Base-by-base conservation (phyloP, 169 alveolate genomes). In the Perkinsus chesapeaki region DNA sequence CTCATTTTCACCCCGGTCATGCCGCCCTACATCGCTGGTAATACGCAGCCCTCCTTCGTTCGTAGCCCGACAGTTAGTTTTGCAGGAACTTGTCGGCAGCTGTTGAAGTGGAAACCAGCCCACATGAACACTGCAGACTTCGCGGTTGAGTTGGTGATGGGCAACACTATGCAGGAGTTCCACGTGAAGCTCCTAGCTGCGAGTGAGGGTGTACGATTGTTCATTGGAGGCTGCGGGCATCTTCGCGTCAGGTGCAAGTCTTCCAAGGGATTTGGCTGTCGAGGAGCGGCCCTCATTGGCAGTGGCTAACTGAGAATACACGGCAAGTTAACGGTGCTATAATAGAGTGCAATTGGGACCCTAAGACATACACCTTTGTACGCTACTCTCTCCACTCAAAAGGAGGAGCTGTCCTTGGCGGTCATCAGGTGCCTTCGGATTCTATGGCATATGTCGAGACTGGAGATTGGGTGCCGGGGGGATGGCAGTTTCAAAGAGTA, bases 101-200 rank as follows among this genome's bases (percentile, higher is more conserved):
- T 98, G 23, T 94, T 98, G 37, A 98, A 98, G 94, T 98, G 99
- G 99, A 98, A 98, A 91, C 99, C 99, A 0, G 96, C 98, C 37
- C 97, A 97, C 73, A 94, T 98, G 92, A 98, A 98, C 90, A 97
- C 99, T 0, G 98, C 98, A 1, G 99, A 98, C 92, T 60, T 60
- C 82, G 82, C 82, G 1, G 82, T 60, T 7, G 82, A 60, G 27
- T 23, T 60, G 12, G 82, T 60, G 82, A 60, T 60, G 82, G 82
- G 82, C 82, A 23, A 60, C 27, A 12, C 82, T 12, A 60, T 60
- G 82, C 82, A 60, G 31, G 82, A 60, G 23, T 60, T 60, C 31
- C 82, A 60, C 27, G 82, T 60, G 3, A 60, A 60, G 82, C 82
- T 60, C 31, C 27, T 60, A 16, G 82, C 82, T 20, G 82, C 82